Conservation (phyloP, 139 green algal species). For the Chlamydomonas sp. region DNA sequence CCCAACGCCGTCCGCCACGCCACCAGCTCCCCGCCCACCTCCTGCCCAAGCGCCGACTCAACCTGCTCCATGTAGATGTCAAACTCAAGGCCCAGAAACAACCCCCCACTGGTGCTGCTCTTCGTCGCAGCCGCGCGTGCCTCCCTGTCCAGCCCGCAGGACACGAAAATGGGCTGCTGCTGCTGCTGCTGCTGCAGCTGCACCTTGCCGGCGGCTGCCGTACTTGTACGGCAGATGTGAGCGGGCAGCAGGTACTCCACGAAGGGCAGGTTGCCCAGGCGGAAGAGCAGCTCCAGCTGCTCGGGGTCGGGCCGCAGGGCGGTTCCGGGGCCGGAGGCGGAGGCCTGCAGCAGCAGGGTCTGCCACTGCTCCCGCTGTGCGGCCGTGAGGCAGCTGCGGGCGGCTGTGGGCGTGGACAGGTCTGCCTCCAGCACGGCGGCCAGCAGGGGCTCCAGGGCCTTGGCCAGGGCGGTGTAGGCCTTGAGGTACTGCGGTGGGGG, state of each 20-base stretch:
- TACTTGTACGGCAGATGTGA: constrained; percentile 6
- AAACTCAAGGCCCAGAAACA: constrained; percentile 20
- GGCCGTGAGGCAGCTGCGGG: not conserved
- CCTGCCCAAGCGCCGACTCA: constrained; percentile 17
- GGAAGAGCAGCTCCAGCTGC: constrained; percentile 10
- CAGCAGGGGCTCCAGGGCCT: constrained; percentile 26
- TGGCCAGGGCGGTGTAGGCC: constrained; percentile 25
- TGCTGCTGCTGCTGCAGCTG: not conserved
- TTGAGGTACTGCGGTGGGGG: constrained; percentile 22
- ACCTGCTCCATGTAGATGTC: constrained; percentile 31
- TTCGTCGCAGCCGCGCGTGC: not conserved
- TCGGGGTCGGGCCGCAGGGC: constrained; percentile 22
- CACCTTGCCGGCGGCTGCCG: not conserved
- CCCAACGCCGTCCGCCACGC: constrained; percentile 25
- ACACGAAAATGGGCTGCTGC: constrained; percentile 15
- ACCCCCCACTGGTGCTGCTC: not conserved
- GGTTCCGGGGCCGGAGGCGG: not conserved
- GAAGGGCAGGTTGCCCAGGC: constrained; percentile 21
- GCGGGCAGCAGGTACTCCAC: constrained; percentile 23
- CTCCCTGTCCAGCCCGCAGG: constrained; percentile 6
- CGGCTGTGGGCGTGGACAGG: not conserved
- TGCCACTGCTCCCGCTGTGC: constrained; percentile 9
- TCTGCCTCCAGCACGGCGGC: not conserved
- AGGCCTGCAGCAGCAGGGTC: not conserved
- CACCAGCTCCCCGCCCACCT: not conserved